A percentile compares a stretch with the other conserved stretches of the same genome.
phyloP scores from a whole-genome alignment of 495 filamentous ascomycete genomes.

The Annulohypoxylon moriforme region DNA sequence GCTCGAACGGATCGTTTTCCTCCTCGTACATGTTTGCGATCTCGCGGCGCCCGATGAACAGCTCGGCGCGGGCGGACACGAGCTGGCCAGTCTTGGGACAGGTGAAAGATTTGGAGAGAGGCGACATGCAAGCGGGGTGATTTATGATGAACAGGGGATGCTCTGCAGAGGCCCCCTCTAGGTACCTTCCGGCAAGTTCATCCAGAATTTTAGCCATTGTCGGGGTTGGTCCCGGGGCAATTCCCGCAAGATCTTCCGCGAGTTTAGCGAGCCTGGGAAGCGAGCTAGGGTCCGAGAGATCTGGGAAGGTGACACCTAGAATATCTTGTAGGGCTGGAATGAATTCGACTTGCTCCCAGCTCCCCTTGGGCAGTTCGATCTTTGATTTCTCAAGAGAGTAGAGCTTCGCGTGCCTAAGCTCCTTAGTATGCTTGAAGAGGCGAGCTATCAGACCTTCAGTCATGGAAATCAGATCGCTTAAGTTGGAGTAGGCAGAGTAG shows the following conservation, averaged over 20 bases:
- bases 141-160: slow-evolving; percentile 89
- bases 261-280: slow-evolving; percentile 64
- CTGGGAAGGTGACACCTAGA: slow-evolving; percentile 73
- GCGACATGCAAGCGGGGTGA: slow-evolving; percentile 91
- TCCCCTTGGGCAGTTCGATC: slow-evolving; percentile 57
- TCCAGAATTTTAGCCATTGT: slow-evolving; percentile 87
- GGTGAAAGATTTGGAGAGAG: slow-evolving; percentile 86
- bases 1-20: slow-evolving; percentile 91
- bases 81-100: slow-evolving; percentile 70
- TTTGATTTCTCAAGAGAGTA: slow-evolving; percentile 57
- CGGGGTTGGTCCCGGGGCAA: slow-evolving; percentile 63
- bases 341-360: slow-evolving; percentile 79
- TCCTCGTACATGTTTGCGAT: slow-evolving; percentile 97
- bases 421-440: slow-evolving; percentile 63
- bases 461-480: slow-evolving; percentile 77
- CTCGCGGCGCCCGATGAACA: slow-evolving; percentile 84
- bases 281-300: slow-evolving; percentile 69
- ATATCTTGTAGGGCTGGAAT: slow-evolving; percentile 77
- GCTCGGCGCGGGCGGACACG: slow-evolving; percentile 82
- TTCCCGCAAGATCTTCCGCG: slow-evolving; percentile 63
- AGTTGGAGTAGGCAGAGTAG: slow-evolving; percentile 85
- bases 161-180: slow-evolving; percentile 74
- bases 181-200: slow-evolving; percentile 76
- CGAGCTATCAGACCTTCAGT: slow-evolving; percentile 75
- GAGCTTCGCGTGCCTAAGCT: slow-evolving; percentile 61